A percentile compares a stretch with the other conserved stretches of the same genome.
These are phyloP conservation scores for Aspergillus caelatus DNA, from an alignment of 2,329 filamentous ascomycete species.

Conservation along the genomic window DNA sequence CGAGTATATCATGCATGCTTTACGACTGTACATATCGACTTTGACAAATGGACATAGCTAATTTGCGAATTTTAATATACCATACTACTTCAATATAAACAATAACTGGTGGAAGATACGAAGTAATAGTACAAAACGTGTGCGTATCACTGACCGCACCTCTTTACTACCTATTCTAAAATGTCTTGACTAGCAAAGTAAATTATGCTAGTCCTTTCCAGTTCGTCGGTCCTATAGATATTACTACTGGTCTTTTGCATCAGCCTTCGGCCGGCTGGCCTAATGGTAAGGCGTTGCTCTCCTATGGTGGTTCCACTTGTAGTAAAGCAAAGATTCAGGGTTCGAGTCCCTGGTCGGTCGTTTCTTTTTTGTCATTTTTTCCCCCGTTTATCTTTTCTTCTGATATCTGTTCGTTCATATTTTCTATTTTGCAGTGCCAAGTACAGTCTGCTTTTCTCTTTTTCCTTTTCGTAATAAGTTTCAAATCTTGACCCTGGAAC, in stretches of 20 bases:
- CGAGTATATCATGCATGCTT: neutral
- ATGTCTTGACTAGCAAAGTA: too few species aligned
- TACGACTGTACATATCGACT: neutral
- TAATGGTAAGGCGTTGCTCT: conserved; percentile 5
- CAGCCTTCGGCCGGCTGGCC: conserved; percentile 1
- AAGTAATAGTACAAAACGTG: too few species aligned
- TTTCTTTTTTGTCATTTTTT: neutral
- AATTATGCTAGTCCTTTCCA: too few species aligned
- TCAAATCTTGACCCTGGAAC: neutral
- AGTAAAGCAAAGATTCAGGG: conserved; percentile 5
- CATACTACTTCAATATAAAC: neutral
- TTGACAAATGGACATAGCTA: neutral
- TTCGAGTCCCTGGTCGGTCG: conserved; percentile 4
- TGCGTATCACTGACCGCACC: neutral
- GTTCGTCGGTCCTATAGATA: neutral
- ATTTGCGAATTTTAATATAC: too few species aligned
- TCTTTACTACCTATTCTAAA: too few species aligned
- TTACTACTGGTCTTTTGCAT: neutral
- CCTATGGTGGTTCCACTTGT: neutral
- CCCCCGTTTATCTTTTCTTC: neutral
- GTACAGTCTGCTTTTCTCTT: neutral
- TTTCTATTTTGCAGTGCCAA: neutral
- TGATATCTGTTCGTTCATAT: neutral
- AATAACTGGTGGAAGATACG: neutral
- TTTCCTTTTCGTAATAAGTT: neutral